Evolutionary conservation across 306 rosid genomes (phyloP).

Genomic region (Corylus heterophylla): DNA sequence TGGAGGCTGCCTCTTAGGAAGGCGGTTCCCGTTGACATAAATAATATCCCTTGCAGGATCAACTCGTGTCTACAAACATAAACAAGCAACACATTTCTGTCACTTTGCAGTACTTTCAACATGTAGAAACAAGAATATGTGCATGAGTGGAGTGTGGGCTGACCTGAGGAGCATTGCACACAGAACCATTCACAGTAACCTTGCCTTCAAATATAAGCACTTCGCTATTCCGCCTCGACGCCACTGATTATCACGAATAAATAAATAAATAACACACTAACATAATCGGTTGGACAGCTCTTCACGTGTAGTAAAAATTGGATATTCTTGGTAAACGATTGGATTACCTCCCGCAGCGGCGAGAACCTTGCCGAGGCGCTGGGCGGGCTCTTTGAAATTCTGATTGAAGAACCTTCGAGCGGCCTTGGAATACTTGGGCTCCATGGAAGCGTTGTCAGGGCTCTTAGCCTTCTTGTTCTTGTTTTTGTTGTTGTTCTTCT

Average conservation of each 20-base stretch:
- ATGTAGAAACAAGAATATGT: background rate
- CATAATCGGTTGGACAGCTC: background rate
- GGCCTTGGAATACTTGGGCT: constrained; percentile 77
- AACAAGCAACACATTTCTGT: background rate
- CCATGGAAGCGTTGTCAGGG: constrained; percentile 20
- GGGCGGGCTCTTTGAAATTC: constrained; percentile 55
- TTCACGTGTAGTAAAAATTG: background rate
- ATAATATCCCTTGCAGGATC: constrained; percentile 85
- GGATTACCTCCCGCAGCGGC: constrained; percentile 86
- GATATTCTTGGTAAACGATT: background rate
- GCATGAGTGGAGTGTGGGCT: background rate
- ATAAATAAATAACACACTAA: background rate
- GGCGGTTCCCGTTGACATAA: constrained; percentile 88
- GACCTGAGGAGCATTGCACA: constrained; percentile 89
- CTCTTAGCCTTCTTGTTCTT: constrained; percentile 32
- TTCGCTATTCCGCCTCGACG: constrained; percentile 86
- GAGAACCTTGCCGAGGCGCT: constrained; percentile 90
- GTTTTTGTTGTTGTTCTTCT: constrained; percentile 25
- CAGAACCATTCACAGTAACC: constrained; percentile 83
- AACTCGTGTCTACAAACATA: constrained; percentile 64
- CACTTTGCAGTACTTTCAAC: background rate
- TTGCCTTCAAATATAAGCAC: constrained; percentile 83
- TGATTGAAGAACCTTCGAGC: constrained; percentile 81
- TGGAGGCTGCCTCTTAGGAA: constrained; percentile 85
- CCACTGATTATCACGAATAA: constrained; percentile 49